Evolutionary conservation across 2,329 filamentous ascomycete genomes (phyloP).

Genomic region (Scedosporium boydii): DNA sequence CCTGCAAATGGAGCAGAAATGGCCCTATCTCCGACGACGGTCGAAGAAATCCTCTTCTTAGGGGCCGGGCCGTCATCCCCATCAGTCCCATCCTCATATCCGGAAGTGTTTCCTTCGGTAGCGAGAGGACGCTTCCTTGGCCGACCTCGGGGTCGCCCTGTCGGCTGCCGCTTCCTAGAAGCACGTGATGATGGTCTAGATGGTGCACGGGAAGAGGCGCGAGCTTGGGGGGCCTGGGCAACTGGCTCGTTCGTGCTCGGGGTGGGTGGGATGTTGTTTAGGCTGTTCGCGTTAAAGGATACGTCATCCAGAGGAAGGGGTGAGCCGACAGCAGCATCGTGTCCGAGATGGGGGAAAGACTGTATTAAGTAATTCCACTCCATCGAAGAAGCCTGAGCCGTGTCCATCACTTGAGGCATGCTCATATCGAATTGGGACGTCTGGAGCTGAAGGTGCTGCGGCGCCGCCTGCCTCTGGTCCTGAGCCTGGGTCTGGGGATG

Average conservation of each 20-base stretch:
- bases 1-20: constrained; percentile 63
- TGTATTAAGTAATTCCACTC: constrained; percentile 75
- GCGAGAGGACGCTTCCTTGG: constrained; percentile 40
- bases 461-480: constrained; percentile 12
- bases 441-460: constrained; percentile 12
- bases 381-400: constrained; percentile 40
- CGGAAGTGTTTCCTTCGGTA: constrained; percentile 56
- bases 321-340: constrained; percentile 3
- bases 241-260: not conserved
- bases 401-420: constrained; percentile 17
- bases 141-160: constrained; percentile 45
- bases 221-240: not conserved
- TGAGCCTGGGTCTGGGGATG: not conserved
- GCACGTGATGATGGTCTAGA: constrained; percentile 53
- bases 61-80: constrained; percentile 40
- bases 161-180: constrained; percentile 39
- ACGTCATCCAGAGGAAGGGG: constrained; percentile 3
- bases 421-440: constrained; percentile 1
- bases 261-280: not conserved
- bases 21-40: constrained; percentile 56
- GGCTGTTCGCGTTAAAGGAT: not conserved
- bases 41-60: constrained; percentile 70
- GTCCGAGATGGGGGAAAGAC: constrained; percentile 50
- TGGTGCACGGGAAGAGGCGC: constrained; percentile 14
- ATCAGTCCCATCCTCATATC: constrained; percentile 59